phyloP scores from a whole-genome alignment of 306 rosid genomes.

The Castanopsis chinensis region DNA sequence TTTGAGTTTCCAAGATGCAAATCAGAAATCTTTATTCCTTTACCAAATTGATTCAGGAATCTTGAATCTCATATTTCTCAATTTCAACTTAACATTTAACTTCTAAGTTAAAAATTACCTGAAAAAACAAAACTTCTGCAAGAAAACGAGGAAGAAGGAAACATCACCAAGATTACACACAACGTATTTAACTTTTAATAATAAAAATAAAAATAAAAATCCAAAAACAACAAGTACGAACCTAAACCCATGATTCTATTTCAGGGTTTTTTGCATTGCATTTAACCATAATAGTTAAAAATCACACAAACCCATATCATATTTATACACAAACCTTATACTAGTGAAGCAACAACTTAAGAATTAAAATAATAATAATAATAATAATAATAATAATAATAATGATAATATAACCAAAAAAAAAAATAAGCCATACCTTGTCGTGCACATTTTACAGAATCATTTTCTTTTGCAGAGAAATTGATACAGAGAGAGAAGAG shows the following conservation, averaged over 20 bases:
- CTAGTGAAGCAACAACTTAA: not conserved
- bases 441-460: not conserved
- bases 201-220: not conserved
- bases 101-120: not conserved
- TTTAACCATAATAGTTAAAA: conserved; percentile 1
- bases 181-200: not conserved
- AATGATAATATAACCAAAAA: not conserved
- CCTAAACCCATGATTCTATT: not conserved
- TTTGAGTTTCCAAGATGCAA: not conserved
- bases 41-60: not conserved
- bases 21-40: not conserved
- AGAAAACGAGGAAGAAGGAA: not conserved
- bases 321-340: conserved; percentile 4
- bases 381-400: not conserved
- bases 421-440: not conserved
- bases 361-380: not conserved
- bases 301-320: conserved; percentile 18
- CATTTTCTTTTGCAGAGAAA: not conserved
- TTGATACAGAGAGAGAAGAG: not conserved
- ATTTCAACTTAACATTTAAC: not conserved
- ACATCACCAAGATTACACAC: not conserved
- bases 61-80: not conserved
- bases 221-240: not conserved
- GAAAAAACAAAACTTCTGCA: not conserved
- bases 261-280: conserved; percentile 13